Evolutionary conservation across 2,329 filamentous ascomycete species (phyloP), one percentile per base, ranked within the genome.

Genomic region (Colletotrichum endophyticum): DNA sequence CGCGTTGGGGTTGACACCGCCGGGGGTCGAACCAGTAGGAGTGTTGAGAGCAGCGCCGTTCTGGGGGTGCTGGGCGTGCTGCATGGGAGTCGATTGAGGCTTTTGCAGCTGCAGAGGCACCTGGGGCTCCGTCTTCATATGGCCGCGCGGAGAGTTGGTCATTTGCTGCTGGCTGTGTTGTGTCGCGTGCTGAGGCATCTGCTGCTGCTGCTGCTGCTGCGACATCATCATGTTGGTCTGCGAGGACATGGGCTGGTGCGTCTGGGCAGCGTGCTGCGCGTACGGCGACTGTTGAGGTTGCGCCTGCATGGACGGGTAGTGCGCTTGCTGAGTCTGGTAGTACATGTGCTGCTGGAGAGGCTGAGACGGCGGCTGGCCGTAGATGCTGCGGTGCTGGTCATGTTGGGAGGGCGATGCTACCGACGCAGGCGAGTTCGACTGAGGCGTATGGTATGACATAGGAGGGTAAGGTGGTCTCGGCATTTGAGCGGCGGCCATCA

Each of bases 391-490:
- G 87, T 98, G 95, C 82, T 96, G 95, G 83, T 99, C 96, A 86
- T 98, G 96, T 73, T 93, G 91, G 74, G 96, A 95, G 27, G 95
- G 94, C 39, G 96, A 98, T 78, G 96, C 95, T 81, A 98, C 96
- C 67, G 96, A 98, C 53, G 95, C 95, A 66, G 96, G 96, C 72
- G 96, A 98, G 86, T 96, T 98, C 73, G 96, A 98, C 87, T 98
- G 96, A 72, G 96, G 96, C 22, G 96, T 98, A 85, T 98, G 95
- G 84, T 98, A 98, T 36, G 90, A 90, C 83, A 98, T 98, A 77
- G 95, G 95, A 80, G 96, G 96, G 84, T 98, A 98, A 63, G 93
- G 91, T 80, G 93, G 92, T 85, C 94, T 92, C 85, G 95, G 94
- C 95, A 92, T 90, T 83, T 89, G 87, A 78, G 87, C 87, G 81